Percentiles rank a stretch among this genome's conserved stretches.
Evolutionary conservation across 140 eudicot species (phyloP).

Genomic region (Oenanthe javanica): DNA sequence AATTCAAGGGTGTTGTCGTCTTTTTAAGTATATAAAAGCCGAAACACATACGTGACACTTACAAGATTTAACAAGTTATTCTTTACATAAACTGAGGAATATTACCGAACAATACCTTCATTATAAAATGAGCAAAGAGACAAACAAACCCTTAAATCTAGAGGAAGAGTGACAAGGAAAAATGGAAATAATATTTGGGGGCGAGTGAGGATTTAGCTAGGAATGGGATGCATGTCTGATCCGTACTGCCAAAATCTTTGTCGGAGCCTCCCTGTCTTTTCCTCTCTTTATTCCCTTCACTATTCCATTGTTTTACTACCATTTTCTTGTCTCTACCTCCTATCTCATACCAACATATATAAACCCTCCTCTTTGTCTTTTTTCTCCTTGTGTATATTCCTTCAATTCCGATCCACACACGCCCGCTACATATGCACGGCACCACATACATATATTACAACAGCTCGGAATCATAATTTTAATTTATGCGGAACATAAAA

Average conservation of each 20-base stretch:
- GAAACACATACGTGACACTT: neutral
- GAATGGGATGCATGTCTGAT: neutral
- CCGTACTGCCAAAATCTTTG: slow-evolving; percentile 10
- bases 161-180: slow-evolving; percentile 7
- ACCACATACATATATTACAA: too few relatives aligned
- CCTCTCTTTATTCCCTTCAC: neutral
- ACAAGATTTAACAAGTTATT: too few relatives aligned
- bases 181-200: neutral
- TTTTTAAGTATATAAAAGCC: neutral
- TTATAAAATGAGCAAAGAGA: neutral
- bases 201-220: neutral
- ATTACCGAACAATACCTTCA: neutral
- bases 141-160: slow-evolving; percentile 6
- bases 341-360: neutral
- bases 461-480: too few relatives aligned
- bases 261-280: neutral
- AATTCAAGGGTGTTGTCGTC: neutral
- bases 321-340: neutral
- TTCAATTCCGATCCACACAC: neutral
- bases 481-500: too few relatives aligned
- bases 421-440: too few relatives aligned
- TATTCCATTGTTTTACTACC: neutral
- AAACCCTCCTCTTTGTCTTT: slow-evolving; percentile 2
- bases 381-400: neutral
- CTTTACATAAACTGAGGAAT: neutral